A percentile compares a stretch with the other conserved stretches of the same genome.
Evolutionary conservation across 1,139 yeast genomes (phyloP).

Genomic region (Arxiozyma telluris): DNA sequence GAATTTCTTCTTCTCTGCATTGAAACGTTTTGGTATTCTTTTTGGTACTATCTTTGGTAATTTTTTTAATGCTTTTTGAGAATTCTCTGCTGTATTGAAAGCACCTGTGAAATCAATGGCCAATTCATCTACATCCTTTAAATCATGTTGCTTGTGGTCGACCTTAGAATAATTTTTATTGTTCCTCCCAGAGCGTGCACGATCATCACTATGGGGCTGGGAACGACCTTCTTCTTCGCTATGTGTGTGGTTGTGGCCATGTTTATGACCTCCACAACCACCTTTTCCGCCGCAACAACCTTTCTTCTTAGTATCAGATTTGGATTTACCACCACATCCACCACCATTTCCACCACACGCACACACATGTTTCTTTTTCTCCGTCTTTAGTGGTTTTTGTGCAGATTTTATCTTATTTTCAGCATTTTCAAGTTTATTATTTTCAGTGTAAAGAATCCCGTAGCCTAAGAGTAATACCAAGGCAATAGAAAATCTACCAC

Average conservation of each 20-base stretch:
- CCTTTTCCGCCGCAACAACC: slow-evolving; percentile 3
- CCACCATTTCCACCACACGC: slow-evolving; percentile 5
- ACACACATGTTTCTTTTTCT: slow-evolving; percentile 3
- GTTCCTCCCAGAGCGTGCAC: slow-evolving; percentile 10
- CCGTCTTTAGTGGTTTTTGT: slow-evolving; percentile 5
- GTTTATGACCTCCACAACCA: slow-evolving; percentile 5
- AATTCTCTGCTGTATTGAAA: slow-evolving; percentile 11
- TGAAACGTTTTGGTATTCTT: slow-evolving; percentile 6
- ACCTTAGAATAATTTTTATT: not conserved
- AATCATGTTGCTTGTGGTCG: not conserved
- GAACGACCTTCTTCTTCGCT: slow-evolving; percentile 9
- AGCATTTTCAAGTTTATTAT: not conserved
- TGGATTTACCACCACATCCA: slow-evolving; percentile 4
- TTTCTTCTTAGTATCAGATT: slow-evolving; percentile 3
- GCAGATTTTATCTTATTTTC: not conserved
- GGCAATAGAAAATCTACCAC: slow-evolving; percentile 33
- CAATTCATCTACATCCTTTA: slow-evolving; percentile 9
- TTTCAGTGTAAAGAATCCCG: slow-evolving; percentile 16
- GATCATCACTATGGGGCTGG: slow-evolving; percentile 5
- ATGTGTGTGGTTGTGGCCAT: not conserved
- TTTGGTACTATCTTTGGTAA: slow-evolving; percentile 1
- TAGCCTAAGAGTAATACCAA: slow-evolving; percentile 26
- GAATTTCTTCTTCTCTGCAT: not conserved
- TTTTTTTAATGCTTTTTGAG: slow-evolving; percentile 1
- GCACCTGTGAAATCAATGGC: slow-evolving; percentile 39